phyloP scores from a whole-genome alignment of 1,284 basidiomycete genomes.

The Leccinum pachyderme region DNA sequence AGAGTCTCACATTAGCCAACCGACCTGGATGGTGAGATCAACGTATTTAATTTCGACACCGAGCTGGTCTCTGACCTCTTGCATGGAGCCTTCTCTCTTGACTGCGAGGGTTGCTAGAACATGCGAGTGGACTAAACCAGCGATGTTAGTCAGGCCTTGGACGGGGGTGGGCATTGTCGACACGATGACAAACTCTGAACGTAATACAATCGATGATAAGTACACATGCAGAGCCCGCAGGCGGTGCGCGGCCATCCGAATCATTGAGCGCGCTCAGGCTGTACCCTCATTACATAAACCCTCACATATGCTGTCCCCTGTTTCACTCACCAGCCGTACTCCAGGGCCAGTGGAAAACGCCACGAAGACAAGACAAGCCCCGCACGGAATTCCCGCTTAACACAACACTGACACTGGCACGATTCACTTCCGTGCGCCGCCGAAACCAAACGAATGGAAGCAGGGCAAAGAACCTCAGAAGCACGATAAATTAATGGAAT shows the following conservation, averaged over 20 bases:
- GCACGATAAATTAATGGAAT: background rate
- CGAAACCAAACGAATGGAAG: background rate
- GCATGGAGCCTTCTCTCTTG: conserved; percentile 2
- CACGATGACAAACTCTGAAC: background rate
- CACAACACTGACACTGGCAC: too few relatives aligned
- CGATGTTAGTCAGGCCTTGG: conserved; percentile 14
- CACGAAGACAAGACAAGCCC: background rate
- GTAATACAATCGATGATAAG: background rate
- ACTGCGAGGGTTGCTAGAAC: background rate
- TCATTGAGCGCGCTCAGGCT: background rate
- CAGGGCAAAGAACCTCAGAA: background rate
- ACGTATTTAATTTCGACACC: conserved; percentile 26
- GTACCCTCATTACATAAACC: background rate
- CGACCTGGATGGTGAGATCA: conserved; percentile 29
- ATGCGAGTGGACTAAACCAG: conserved; percentile 3
- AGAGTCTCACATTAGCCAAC: background rate
- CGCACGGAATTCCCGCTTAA: too few relatives aligned
- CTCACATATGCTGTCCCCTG: background rate
- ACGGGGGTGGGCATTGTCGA: conserved; percentile 1
- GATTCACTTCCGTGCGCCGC: background rate
- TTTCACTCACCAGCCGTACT: background rate
- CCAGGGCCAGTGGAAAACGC: background rate
- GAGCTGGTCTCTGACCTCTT: conserved; percentile 5
- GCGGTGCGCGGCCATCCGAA: background rate
- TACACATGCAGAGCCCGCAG: background rate